These are phyloP conservation scores for Perkinsus marinus DNA, from an alignment of 169 alveolate genomes.

Conservation along the genomic window DNA sequence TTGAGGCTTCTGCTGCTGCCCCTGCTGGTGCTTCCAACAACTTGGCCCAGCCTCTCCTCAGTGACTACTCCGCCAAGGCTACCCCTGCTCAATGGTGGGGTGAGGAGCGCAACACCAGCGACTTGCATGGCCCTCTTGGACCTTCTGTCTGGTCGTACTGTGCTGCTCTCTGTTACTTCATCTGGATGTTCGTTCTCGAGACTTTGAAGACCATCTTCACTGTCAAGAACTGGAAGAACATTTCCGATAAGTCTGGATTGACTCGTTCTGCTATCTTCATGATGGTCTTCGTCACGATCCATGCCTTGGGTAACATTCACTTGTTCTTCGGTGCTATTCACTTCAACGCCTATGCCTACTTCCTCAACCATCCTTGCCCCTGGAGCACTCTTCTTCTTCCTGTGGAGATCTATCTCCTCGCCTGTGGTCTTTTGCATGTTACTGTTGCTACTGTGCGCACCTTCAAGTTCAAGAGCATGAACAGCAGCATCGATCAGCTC, in stretches of 20 bases:
- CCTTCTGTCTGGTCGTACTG: background rate
- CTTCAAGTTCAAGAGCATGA: conserved; percentile 12
- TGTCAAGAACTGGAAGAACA: conserved; percentile 17
- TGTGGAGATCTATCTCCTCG: conserved; percentile 7
- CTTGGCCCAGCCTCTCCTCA: background rate
- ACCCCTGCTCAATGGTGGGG: conserved; percentile 3
- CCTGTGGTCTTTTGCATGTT: conserved; percentile 11
- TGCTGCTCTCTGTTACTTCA: background rate
- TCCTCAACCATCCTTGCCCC: background rate
- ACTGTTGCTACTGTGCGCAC: conserved; percentile 15
- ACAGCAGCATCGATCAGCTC: conserved; percentile 4
- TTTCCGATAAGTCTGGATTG: conserved; percentile 21
- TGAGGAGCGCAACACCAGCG: background rate
- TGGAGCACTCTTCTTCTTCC: background rate
- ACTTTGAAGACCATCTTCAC: conserved; percentile 16
- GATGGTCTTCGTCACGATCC: conserved; percentile 23
- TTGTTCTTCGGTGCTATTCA: conserved; percentile 9
- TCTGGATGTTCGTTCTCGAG: conserved; percentile 12
- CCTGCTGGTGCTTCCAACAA: background rate
- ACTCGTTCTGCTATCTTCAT: conserved; percentile 27
- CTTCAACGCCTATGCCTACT: background rate
- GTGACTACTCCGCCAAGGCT: background rate
- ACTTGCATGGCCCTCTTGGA: background rate
- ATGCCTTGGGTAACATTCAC: conserved; percentile 26
- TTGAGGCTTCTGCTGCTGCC: background rate